A percentile compares a stretch with the other conserved stretches of the same genome.
phyloP scores from a whole-genome alignment of 2,329 filamentous ascomycete genomes.

The Cytospora chrysosperma region DNA sequence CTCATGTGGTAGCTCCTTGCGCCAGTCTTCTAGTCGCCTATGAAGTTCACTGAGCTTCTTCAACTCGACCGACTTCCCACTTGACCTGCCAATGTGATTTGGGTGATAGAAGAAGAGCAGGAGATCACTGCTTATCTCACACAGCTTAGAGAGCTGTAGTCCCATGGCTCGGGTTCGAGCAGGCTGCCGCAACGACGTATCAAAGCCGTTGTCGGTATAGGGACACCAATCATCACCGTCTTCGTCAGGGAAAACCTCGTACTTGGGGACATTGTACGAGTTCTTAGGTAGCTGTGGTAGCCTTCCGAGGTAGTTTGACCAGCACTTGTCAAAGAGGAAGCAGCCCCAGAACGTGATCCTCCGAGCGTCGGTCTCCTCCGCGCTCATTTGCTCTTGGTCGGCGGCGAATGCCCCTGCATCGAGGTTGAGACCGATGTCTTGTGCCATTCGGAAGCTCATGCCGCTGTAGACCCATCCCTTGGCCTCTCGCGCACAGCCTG shows the following conservation, averaged over 20 bases:
- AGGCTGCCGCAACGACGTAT: constrained; percentile 71
- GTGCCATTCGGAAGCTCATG: constrained; percentile 97
- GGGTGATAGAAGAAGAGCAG: constrained; percentile 91
- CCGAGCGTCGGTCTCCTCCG: constrained; percentile 84
- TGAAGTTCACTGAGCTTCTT: constrained; percentile 93
- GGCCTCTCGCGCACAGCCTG: constrained; percentile 88
- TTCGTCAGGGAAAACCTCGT: constrained; percentile 86
- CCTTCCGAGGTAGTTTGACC: constrained; percentile 94
- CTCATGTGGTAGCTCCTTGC: constrained; percentile 77
- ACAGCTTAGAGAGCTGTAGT: constrained; percentile 77
- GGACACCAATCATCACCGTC: constrained; percentile 85
- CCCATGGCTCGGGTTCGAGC: constrained; percentile 80
- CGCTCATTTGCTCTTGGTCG: constrained; percentile 61
- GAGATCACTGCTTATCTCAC: constrained; percentile 91
- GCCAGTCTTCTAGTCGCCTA: constrained; percentile 86
- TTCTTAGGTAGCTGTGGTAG: constrained; percentile 80
- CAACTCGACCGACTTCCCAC: constrained; percentile 78
- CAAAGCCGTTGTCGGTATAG: constrained; percentile 80
- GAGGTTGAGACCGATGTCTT: constrained; percentile 88
- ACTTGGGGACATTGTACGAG: constrained; percentile 81
- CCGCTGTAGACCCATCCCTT: constrained; percentile 98
- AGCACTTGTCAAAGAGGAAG: constrained; percentile 98
- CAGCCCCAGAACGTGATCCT: constrained; percentile 97
- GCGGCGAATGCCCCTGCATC: constrained; percentile 67
- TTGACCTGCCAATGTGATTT: constrained; percentile 57